Conservation (phyloP, 768 basidiomycete species). For the Leccinum ochraceum region DNA sequence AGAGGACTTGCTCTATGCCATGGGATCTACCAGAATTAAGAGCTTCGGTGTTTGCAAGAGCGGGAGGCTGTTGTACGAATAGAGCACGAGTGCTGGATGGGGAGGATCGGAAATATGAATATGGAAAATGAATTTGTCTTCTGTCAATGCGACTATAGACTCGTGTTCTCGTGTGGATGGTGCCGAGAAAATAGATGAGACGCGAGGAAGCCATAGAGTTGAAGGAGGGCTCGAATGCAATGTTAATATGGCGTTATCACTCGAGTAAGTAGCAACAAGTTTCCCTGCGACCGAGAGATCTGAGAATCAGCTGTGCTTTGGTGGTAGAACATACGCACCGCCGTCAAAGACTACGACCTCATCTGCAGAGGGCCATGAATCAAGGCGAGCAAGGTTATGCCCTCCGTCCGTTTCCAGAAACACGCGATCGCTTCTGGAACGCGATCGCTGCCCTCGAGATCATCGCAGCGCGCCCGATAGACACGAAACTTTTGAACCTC, state of each 20-base stretch:
- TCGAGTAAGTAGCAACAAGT: slow-evolving; percentile 60
- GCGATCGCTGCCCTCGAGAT: too few species aligned
- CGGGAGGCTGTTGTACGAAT: slow-evolving; percentile 55
- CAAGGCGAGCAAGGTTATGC: slow-evolving; percentile 47
- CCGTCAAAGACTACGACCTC: slow-evolving; percentile 69
- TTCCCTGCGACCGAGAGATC: slow-evolving; percentile 41
- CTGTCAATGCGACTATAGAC: slow-evolving; percentile 66
- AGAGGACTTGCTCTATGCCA: slow-evolving; percentile 68
- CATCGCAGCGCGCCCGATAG: too few species aligned
- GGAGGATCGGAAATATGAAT: slow-evolving; percentile 44
- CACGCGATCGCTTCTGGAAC: too few species aligned
- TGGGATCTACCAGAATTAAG: slow-evolving; percentile 82
- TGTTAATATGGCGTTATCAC: slow-evolving; percentile 45
- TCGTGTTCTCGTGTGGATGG: slow-evolving; percentile 56
- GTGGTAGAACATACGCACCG: slow-evolving; percentile 42
- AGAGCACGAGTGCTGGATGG: slow-evolving; percentile 42
- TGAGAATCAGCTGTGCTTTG: slow-evolving; percentile 2
- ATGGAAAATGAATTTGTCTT: slow-evolving; percentile 59
- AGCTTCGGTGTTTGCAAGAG: slow-evolving; percentile 46
- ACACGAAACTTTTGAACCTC: too few species aligned
- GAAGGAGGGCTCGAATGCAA: slow-evolving; percentile 52
- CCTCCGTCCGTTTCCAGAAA: slow-evolving; percentile 44
- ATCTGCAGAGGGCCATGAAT: slow-evolving; percentile 58
- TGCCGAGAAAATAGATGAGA: slow-evolving; percentile 65
- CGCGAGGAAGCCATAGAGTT: slow-evolving; percentile 46